Evolutionary conservation across 2,329 filamentous ascomycete genomes (phyloP).

Genomic region (Nemania sp.): DNA sequence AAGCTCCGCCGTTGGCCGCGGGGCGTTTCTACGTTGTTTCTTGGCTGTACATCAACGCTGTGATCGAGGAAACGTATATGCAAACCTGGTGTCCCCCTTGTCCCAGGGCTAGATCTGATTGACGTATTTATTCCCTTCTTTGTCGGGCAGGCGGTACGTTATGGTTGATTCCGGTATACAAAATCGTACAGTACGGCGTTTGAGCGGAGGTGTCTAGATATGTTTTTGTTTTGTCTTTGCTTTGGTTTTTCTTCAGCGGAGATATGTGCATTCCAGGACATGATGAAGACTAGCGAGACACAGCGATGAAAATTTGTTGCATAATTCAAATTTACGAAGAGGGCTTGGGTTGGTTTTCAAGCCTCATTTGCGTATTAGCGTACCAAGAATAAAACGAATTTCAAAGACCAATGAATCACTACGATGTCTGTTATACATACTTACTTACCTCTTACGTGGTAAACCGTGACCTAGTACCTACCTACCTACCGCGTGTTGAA

Average conservation of each 20-base stretch:
- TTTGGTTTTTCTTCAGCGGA: conserved; percentile 6
- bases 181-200: conserved; percentile 15
- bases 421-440: too few species aligned
- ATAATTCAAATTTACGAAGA: neutral
- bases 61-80: too few species aligned
- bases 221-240: too few species aligned
- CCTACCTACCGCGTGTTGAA: too few species aligned
- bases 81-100: too few species aligned
- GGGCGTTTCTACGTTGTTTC: too few species aligned
- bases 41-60: too few species aligned
- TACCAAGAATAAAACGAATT: neutral
- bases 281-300: neutral
- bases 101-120: neutral
- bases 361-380: neutral
- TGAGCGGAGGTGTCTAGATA: neutral
- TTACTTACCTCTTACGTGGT: too few species aligned
- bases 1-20: too few species aligned
- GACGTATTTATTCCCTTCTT: neutral
- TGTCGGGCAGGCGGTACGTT: neutral
- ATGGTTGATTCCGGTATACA: neutral
- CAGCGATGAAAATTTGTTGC: conserved; percentile 14
- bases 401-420: too few species aligned
- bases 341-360: neutral
- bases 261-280: neutral
- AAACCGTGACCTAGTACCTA: too few species aligned